Evolutionary conservation across 371 early-diverging fungal species (phyloP), one percentile per base, ranked within the genome.

Genomic region (Lichtheimia ornata): DNA sequence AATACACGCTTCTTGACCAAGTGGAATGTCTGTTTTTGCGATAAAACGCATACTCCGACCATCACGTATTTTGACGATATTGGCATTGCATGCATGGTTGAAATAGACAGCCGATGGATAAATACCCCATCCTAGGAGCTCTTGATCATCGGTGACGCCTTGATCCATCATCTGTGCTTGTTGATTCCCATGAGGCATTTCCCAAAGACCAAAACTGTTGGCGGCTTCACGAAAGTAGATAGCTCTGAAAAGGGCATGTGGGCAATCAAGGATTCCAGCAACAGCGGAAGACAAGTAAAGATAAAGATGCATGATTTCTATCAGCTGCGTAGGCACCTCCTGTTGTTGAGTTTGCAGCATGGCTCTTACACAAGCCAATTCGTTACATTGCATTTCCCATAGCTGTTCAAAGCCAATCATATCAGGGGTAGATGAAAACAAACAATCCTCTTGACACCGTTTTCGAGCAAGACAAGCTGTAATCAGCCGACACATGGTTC

Each of bases 31-130:
- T 0, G 63, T 56, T 22, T 72, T 67, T 14, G 88, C 82, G 61
- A 83, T 76, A 67, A 91, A 92, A 9, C 70, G 73, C 76, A 91
- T 83, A 14, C 68, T 52, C 4, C 84, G 74, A 0, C 66, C 76
- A 9, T 65, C 64, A 47, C 84, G 74, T 1, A 61, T 55, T 69
- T 84, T 92, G 58, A 61, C 72, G 15, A 91, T 72, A 52, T 90
- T 91, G 3, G 92, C 89, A 14, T 77, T 74, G 59, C 94, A 94
- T 0, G 91, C 81, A 66, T 92, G 93, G 64, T 94, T 92, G 69
- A 92, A 94, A 61, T 85, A 91, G 5, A 89, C 86, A 3, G 90
- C 91, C 0, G 74, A 74, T 0, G 92, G 85, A 63, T 88, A 91
- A 18, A 91, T 75, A 0, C 85, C 87, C 57, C 87, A 84, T 0